Base-by-base conservation (phyloP, 108 stramenopile species). In the Pseudonitzschia multistriata region DNA sequence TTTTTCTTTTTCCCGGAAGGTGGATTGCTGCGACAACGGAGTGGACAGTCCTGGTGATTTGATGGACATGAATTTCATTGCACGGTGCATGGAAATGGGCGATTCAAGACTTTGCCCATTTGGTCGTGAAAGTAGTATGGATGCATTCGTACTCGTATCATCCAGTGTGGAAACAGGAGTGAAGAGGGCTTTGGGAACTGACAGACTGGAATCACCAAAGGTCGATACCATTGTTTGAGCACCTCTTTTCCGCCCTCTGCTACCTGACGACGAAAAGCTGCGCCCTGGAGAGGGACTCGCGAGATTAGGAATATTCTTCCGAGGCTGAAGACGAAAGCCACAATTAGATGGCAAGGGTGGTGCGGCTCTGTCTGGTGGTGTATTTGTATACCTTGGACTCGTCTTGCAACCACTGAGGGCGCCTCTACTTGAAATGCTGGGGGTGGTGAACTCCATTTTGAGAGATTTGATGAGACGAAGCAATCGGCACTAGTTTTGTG, bases 31-130 rank as follows among this genome's bases (percentile, higher is more conserved):
- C 7, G 29, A 35, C 35, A 33, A 33, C 5, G 57, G 57, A n/a
- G 57, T 59, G 5, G 33, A 59, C 0, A 17, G 33, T 2, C 5
- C 25, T 52, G 50, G 50, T 24, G 57, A 35, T 59, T 29, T 30
- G 57, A 59, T 59, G 33, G 33, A 59, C 57, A 59, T 59, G 31
- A 33, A 59, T 59, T 59, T 30, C 28, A 59, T 59, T 33, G 57
- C 57, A 59, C 29, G 57, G 34, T 59, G 57, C n/a, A 59, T n/a
- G 3, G 31, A 29, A 36, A 27, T 30, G 19, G 57, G 57, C 5
- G 57, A 59, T 1, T 33, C 57, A 33, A 30, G 3, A 35, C 29
- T 25, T 53, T 53, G 52, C 22, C 24, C 22, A 8, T 10, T 53
- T 53, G 22, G 52, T 10, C 19, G 8, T 53, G 52, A 53, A 8